Conservation (phyloP, 2,329 filamentous ascomycete genomes). For the Ophiostoma tasmaniense region DNA sequence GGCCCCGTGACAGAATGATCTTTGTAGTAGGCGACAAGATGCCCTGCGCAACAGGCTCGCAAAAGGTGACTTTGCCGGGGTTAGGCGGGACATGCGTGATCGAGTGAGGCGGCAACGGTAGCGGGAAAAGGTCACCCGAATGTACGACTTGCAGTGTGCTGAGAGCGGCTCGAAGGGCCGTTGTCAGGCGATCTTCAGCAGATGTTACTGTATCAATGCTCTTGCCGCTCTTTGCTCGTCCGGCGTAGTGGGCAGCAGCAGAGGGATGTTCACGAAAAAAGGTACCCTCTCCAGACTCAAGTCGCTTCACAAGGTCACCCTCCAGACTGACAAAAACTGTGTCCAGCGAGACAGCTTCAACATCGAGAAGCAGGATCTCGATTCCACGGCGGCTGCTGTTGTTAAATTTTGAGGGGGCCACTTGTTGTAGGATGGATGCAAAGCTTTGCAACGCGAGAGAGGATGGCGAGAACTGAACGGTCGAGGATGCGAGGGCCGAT, state of each 20-base stretch:
- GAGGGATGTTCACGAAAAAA: slow-evolving; percentile 60
- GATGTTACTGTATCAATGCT: neutral
- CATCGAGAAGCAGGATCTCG: slow-evolving; percentile 75
- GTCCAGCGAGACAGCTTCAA: slow-evolving; percentile 70
- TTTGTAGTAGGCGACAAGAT: slow-evolving; percentile 67
- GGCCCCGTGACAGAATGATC: slow-evolving; percentile 67
- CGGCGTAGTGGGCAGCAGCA: slow-evolving; percentile 16
- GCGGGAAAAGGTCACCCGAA: slow-evolving; percentile 65
- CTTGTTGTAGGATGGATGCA: slow-evolving; percentile 59
- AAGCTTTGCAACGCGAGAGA: slow-evolving; percentile 73
- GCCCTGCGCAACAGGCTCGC: slow-evolving; percentile 88
- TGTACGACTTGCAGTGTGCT: slow-evolving; percentile 69
- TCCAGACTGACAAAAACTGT: slow-evolving; percentile 83
- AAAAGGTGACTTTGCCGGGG: slow-evolving; percentile 82
- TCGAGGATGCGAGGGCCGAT: slow-evolving; percentile 61
- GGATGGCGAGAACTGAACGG: slow-evolving; percentile 66
- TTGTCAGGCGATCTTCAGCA: slow-evolving; percentile 50
- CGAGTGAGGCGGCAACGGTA: slow-evolving; percentile 75
- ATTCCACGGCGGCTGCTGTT: slow-evolving; percentile 67
- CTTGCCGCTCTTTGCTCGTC: slow-evolving; percentile 1
- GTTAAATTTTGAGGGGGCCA: slow-evolving; percentile 66
- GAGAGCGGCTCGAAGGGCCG: slow-evolving; percentile 66
- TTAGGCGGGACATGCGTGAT: slow-evolving; percentile 78
- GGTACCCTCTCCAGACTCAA: slow-evolving; percentile 75
- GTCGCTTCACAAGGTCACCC: slow-evolving; percentile 64